A percentile compares a stretch with the other conserved stretches of the same genome.
Conservation (phyloP, 495 filamentous ascomycete genomes). For the Tuber umbilicatum region DNA sequence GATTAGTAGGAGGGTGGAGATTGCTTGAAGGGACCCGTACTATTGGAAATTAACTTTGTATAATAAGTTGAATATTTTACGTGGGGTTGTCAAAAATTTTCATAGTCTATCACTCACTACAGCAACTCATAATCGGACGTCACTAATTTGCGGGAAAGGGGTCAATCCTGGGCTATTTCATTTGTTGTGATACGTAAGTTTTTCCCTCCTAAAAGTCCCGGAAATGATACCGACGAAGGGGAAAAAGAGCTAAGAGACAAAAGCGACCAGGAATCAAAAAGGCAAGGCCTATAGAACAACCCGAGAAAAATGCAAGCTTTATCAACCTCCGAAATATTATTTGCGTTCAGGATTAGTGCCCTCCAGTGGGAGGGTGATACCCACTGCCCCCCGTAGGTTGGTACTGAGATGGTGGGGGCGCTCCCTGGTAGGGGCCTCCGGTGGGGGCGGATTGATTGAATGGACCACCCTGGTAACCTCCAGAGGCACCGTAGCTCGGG, state of each 20-base stretch:
- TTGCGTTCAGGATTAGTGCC: background rate
- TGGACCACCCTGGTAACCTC: constrained; percentile 19
- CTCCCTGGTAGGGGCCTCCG: constrained; percentile 31
- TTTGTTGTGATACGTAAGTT: background rate
- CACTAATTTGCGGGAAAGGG: background rate
- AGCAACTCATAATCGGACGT: background rate
- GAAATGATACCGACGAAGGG: background rate
- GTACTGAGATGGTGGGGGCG: constrained; percentile 34
- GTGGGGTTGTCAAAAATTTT: background rate
- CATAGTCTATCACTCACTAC: background rate
- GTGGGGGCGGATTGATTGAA: constrained; percentile 6
- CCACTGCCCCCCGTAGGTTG: constrained; percentile 25
- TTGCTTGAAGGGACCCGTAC: constrained; percentile 46
- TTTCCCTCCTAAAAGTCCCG: background rate
- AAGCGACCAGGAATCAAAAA: constrained; percentile 12
- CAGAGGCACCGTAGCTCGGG: constrained; percentile 7
- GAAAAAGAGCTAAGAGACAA: background rate
- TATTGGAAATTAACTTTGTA: background rate
- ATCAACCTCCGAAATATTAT: background rate
- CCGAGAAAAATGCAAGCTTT: background rate
- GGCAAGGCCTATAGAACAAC: constrained; percentile 4
- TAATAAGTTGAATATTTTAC: background rate
- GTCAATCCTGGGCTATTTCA: background rate
- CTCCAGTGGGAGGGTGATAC: background rate
- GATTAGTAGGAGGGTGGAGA: constrained; percentile 51